phyloP scores from a whole-genome alignment of 768 basidiomycete genomes.

The Boletus reticuloceps region DNA sequence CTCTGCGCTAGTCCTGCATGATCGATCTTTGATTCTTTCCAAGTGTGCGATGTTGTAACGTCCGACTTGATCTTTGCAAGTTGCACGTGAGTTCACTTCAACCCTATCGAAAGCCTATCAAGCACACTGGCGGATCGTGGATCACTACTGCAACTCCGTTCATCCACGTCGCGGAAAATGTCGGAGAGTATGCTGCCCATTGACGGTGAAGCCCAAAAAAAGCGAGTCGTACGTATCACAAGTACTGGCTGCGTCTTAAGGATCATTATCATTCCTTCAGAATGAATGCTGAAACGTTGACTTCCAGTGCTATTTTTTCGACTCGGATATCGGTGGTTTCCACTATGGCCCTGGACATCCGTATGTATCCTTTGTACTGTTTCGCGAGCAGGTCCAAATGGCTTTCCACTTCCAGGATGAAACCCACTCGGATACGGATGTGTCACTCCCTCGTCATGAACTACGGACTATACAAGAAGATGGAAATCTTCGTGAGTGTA shows the following conservation, averaged over 20 bases:
- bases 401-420: conserved; percentile 60
- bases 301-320: conserved; percentile 99
- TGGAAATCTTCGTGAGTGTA: conserved; percentile 95
- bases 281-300: too few species aligned
- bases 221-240: conserved; percentile 85
- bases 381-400: background rate
- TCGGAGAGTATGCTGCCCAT: conserved; percentile 53
- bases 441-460: conserved; percentile 99
- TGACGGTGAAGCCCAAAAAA: conserved; percentile 72
- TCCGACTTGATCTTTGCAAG: background rate
- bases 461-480: conserved; percentile 98
- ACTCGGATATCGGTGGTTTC: conserved; percentile 98
- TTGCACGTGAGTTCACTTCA: conserved; percentile 20
- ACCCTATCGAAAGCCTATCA: background rate
- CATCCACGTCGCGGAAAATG: conserved; percentile 22
- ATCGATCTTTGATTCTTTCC: too few species aligned
- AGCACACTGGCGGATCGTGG: background rate
- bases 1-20: background rate
- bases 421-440: conserved; percentile 98
- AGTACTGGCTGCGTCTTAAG: conserved; percentile 4
- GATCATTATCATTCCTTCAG: background rate
- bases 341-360: conserved; percentile 99
- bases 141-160: background rate
- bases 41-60: too few species aligned
- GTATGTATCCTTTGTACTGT: conserved; percentile 39